Evolutionary conservation across 306 rosid species (phyloP), one percentile per base, ranked within the genome.

Genomic region (Prunus salicina): DNA sequence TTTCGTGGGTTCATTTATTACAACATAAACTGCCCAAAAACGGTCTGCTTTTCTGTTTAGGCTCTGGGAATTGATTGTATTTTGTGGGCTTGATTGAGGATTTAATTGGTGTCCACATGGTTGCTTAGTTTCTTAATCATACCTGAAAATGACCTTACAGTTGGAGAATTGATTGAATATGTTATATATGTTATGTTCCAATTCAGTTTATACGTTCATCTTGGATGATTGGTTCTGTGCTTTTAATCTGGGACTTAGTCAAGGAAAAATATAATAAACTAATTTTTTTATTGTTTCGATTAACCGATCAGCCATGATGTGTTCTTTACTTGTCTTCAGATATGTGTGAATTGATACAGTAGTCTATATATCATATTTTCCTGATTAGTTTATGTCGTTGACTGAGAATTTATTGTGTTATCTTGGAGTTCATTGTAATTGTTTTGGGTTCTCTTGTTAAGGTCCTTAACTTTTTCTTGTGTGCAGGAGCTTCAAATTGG

Each of bases 401-500:
- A 25, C 46, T 41, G 19, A 15, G 15, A 53, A 0, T 25, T 20
- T 67, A 24, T 22, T 19, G 30, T 28, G 2, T 67, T 47, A 51
- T 18, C 20, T 67, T 51, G 22, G 45, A 63, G 18, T 65, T 51
- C 9, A 20, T 58, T 57, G 12, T 3, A 11, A 51, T 77, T 16
- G 20, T 2, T 27, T 41, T 25, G 57, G 22, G 9, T 16, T 58
- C 50, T 3, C 27, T 64, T 19, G 69, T 24, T 64, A 38, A 34
- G 11, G 14, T 64, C 27, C 25, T 41, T 52, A 10, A 22, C 24
- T 20, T 18, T 41, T 41, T 15, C 38, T 56, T 34, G 12, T 55
- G 16, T 55, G 80, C 73, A 76, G 80, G 80, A 41, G n/a, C 41
- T 25, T 30, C 1, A 49, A 12, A 7, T 32, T 52, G 56, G 73